Evolutionary conservation across 768 basidiomycete genomes (phyloP).

Genomic region (Cystobasidiopsis lactophilus): DNA sequence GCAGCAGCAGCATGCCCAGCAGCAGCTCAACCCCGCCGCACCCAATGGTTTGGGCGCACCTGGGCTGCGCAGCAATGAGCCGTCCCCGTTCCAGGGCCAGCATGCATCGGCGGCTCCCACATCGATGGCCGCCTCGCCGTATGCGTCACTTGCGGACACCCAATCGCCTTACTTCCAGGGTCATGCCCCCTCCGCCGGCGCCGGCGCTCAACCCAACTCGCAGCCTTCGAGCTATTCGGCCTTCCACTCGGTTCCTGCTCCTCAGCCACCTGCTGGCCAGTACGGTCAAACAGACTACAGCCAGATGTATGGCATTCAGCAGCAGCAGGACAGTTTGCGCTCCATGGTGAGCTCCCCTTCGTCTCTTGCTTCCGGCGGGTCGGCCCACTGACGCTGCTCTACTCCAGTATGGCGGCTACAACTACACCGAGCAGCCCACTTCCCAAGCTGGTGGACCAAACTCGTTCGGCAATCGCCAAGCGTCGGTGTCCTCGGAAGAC

Average conservation of each 20-base stretch:
- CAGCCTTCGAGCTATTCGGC: constrained; percentile 10
- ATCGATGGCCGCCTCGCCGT: neutral
- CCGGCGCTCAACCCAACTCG: too few relatives aligned
- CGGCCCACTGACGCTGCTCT: too few relatives aligned
- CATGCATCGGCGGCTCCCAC: constrained; percentile 1
- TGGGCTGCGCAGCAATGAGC: constrained; percentile 10
- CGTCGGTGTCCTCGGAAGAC: too few relatives aligned
- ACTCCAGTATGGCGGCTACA: too few relatives aligned
- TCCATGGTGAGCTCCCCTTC: constrained; percentile 10
- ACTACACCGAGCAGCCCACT: too few relatives aligned
- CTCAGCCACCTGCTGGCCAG: neutral
- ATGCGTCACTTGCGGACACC: constrained; percentile 7
- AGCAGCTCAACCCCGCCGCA: constrained; percentile 5
- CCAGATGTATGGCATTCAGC: constrained; percentile 11
- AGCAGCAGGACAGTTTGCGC: constrained; percentile 7
- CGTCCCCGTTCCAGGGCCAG: neutral
- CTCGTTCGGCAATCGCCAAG: neutral
- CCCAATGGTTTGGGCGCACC: constrained; percentile 8
- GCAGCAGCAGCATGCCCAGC: constrained; percentile 8
- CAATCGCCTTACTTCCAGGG: constrained; percentile 15
- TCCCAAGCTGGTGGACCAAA: neutral
- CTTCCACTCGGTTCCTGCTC: constrained; percentile 13
- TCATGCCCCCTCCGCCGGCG: constrained; percentile 10
- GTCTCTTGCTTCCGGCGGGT: neutral
- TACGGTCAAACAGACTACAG: constrained; percentile 13